These are phyloP conservation scores for Boletus sensibilis DNA, from an alignment of 768 basidiomycete genomes.

Conservation along the genomic window DNA sequence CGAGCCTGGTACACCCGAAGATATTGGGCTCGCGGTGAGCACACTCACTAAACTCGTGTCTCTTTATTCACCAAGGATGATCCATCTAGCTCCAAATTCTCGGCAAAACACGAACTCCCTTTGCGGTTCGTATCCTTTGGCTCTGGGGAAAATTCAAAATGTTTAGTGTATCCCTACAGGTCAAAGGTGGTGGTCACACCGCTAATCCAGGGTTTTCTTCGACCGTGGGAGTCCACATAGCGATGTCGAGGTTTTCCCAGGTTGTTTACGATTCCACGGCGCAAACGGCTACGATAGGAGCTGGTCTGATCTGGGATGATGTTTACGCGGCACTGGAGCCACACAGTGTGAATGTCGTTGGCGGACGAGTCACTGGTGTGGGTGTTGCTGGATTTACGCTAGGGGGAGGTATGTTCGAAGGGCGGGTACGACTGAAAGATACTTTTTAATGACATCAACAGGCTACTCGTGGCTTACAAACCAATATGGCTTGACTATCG, in stretches of 20 bases:
- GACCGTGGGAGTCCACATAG: conserved; percentile 55
- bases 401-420: conserved; percentile 45
- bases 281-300: conserved; percentile 41
- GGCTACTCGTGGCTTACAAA: conserved; percentile 50
- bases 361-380: conserved; percentile 52
- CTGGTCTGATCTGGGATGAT: conserved; percentile 60
- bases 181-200: conserved; percentile 62
- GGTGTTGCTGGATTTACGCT: conserved; percentile 59
- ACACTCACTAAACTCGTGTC: background rate
- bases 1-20: conserved; percentile 53
- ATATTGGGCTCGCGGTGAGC: conserved; percentile 48
- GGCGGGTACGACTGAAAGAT: background rate
- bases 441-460: background rate
- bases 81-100: conserved; percentile 10
- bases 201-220: conserved; percentile 58
- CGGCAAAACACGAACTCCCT: conserved; percentile 43
- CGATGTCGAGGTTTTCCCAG: conserved; percentile 49
- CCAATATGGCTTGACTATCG: conserved; percentile 56
- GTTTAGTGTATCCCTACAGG: conserved; percentile 29
- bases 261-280: conserved; percentile 37
- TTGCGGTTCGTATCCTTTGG: conserved; percentile 19
- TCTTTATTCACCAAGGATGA: background rate
- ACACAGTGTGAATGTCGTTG: conserved; percentile 52
- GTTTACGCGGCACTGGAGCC: conserved; percentile 53
- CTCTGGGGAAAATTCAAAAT: background rate